Conservation (phyloP, 495 filamentous ascomycete genomes). For the Geopyxis carbonaria region DNA sequence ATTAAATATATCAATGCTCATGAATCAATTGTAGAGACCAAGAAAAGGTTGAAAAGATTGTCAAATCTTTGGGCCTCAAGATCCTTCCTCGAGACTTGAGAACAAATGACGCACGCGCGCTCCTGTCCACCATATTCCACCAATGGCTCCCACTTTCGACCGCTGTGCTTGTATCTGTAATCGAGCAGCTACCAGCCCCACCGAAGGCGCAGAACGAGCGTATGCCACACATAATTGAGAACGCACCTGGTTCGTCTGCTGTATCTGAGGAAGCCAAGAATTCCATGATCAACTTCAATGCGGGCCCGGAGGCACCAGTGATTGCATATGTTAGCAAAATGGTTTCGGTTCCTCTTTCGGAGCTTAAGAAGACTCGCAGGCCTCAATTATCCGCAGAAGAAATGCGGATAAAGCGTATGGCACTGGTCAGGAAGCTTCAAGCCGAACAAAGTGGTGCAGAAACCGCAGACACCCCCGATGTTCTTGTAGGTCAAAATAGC, state of each 20-base stretch:
- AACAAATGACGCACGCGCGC: conserved; percentile 63
- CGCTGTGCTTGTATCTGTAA: conserved; percentile 76
- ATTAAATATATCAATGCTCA: conserved; percentile 21
- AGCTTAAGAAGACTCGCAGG: conserved; percentile 64
- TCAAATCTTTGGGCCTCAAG: conserved; percentile 69
- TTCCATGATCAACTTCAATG: conserved; percentile 69
- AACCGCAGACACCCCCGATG: not conserved
- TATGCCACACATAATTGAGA: conserved; percentile 57
- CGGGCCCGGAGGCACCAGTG: conserved; percentile 49
- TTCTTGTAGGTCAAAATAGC: not conserved
- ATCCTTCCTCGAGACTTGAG: conserved; percentile 70
- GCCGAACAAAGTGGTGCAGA: conserved; percentile 27
- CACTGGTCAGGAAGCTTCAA: conserved; percentile 45
- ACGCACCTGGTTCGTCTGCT: conserved; percentile 58
- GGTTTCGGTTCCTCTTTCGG: conserved; percentile 84
- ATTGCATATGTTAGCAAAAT: conserved; percentile 98
- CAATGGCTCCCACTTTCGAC: conserved; percentile 89
- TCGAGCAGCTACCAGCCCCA: conserved; percentile 83
- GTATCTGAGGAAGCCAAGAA: conserved; percentile 50
- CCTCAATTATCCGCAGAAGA: conserved; percentile 64
- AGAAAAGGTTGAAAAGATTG: conserved; percentile 76
- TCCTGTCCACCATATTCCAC: conserved; percentile 72
- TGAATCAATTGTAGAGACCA: conserved; percentile 43
- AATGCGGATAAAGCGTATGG: conserved; percentile 77
- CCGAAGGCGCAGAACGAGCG: conserved; percentile 65